Percentiles rank a stretch among this genome's conserved stretches.
Conservation (phyloP, 2,329 filamentous ascomycete species). For the Verticillium isaacii region DNA sequence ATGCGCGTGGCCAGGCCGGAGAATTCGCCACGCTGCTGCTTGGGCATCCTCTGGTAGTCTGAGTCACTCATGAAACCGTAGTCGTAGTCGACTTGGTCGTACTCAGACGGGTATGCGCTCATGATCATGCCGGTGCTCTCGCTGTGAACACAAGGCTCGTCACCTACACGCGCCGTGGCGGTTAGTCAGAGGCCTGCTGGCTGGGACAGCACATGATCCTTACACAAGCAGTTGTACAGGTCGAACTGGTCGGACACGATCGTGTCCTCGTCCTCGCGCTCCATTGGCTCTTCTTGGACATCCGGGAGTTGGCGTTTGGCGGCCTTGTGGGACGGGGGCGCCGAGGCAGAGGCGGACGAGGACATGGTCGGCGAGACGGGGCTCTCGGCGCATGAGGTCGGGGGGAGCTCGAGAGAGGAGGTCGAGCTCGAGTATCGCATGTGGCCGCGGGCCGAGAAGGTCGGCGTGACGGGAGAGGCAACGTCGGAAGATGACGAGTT, state of each 20-base stretch:
- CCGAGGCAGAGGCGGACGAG: slow-evolving; percentile 1
- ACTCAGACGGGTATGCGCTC: slow-evolving; percentile 34
- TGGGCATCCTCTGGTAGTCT: slow-evolving; percentile 46
- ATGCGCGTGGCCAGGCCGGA: slow-evolving; percentile 61
- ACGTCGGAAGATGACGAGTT: slow-evolving; percentile 62
- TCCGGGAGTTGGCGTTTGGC: slow-evolving; percentile 69
- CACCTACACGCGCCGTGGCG: slow-evolving; percentile 39
- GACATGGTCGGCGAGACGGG: background rate
- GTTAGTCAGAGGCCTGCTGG: slow-evolving; percentile 11
- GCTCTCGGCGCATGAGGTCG: slow-evolving; percentile 10
- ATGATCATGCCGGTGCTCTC: slow-evolving; percentile 36
- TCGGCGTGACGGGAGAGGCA: slow-evolving; percentile 66
- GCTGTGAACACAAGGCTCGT: slow-evolving; percentile 56
- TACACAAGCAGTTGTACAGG: slow-evolving; percentile 70
- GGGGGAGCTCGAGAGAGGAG: slow-evolving; percentile 70
- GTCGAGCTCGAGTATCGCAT: slow-evolving; percentile 67
- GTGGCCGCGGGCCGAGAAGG: slow-evolving; percentile 61
- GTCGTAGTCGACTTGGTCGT: slow-evolving; percentile 56
- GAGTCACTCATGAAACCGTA: slow-evolving; percentile 61
- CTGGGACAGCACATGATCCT: slow-evolving; percentile 27
- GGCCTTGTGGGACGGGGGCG: slow-evolving; percentile 19
- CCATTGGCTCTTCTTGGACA: slow-evolving; percentile 76
- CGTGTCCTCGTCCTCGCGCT: slow-evolving; percentile 58
- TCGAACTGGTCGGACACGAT: slow-evolving; percentile 38
- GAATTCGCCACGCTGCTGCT: slow-evolving; percentile 51